Evolutionary conservation across 108 stramenopile species (phyloP).

Genomic region (Nitzschia putrida): DNA sequence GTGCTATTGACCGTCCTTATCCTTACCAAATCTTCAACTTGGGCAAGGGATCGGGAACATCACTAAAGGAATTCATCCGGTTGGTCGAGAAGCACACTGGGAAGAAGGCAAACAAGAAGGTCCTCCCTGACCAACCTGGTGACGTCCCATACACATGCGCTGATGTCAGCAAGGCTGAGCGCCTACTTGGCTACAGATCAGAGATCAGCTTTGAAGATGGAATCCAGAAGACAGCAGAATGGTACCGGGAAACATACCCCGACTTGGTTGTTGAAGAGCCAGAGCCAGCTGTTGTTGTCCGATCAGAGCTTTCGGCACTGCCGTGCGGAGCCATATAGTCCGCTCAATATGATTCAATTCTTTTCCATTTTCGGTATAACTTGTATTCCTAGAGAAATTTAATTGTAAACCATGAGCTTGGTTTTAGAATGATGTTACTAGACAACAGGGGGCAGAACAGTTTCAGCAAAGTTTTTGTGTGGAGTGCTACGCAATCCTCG

Average conservation of each 20-base stretch:
- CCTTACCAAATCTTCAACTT: constrained; percentile 91
- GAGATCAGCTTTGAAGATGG: constrained; percentile 90
- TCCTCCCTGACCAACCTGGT: constrained; percentile 90
- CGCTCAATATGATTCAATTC: no score
- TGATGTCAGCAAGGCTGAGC: constrained; percentile 81
- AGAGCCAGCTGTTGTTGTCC: neutral
- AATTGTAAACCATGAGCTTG: no score
- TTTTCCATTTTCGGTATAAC: no score
- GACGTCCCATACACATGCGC: constrained; percentile 94
- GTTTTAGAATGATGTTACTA: neutral
- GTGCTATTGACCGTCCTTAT: constrained; percentile 81
- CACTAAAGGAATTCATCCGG: constrained; percentile 79
- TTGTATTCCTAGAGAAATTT: no score
- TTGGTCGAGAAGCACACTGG: constrained; percentile 80
- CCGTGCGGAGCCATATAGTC: no score
- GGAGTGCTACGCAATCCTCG: constrained; percentile 54
- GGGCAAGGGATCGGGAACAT: constrained; percentile 84
- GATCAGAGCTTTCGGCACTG: neutral
- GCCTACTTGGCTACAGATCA: constrained; percentile 82
- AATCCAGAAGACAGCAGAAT: constrained; percentile 74
- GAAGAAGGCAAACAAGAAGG: constrained; percentile 73
- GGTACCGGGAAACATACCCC: constrained; percentile 61
- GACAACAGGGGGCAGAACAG: constrained; percentile 14
- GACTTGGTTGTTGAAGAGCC: neutral
- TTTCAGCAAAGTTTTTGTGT: constrained; percentile 20